Evolutionary conservation across 768 basidiomycete genomes (phyloP).

Genomic region (Heimioporus sp.): DNA sequence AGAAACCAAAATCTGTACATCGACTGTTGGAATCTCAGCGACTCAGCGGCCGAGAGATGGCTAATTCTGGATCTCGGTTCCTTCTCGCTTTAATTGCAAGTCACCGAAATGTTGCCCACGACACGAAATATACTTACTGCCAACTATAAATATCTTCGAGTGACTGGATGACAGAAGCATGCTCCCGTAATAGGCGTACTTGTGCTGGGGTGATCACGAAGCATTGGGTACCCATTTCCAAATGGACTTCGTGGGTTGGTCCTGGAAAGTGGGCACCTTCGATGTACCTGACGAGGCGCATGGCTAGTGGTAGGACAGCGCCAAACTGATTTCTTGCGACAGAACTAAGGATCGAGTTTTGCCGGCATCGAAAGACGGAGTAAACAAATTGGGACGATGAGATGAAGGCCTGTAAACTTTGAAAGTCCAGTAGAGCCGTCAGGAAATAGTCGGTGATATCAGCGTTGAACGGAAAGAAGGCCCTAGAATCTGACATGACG

Average conservation of each 20-base stretch:
- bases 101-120: not conserved
- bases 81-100: conserved; percentile 30
- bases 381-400: conserved; percentile 32
- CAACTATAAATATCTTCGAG: conserved; percentile 42
- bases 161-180: conserved; percentile 22
- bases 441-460: conserved; percentile 34
- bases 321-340: conserved; percentile 31
- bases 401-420: conserved; percentile 23
- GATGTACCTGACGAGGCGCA: conserved; percentile 23
- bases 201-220: conserved; percentile 13
- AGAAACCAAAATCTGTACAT: conserved; percentile 31
- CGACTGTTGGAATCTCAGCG: conserved; percentile 28
- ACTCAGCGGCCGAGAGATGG: conserved; percentile 31
- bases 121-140: conserved; percentile 24
- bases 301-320: conserved; percentile 30
- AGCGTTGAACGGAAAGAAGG: conserved; percentile 12
- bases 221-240: conserved; percentile 1
- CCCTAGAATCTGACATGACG: not conserved
- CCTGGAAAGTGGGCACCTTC: not conserved
- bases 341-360: conserved; percentile 29
- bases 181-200: conserved; percentile 22
- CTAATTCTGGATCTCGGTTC: conserved; percentile 33
- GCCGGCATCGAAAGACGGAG: conserved; percentile 26
- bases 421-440: conserved; percentile 26
- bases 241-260: conserved; percentile 9